phyloP scores from a whole-genome alignment of 2,329 filamentous ascomycete species.

The Aspergillus sp. region DNA sequence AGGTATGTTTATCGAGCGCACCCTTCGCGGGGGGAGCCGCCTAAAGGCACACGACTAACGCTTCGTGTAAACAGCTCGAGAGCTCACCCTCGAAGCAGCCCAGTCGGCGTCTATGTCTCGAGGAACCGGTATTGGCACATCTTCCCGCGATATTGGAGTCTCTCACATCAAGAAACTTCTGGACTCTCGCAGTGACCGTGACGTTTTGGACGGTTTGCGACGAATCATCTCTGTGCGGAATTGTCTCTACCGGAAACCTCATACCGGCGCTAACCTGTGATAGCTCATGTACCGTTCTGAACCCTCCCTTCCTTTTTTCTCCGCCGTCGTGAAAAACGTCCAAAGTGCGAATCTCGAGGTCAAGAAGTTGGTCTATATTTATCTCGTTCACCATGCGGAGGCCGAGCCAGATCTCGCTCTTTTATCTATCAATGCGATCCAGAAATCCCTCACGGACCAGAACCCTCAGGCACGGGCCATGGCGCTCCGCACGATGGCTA shows the following conservation, averaged over 20 bases:
- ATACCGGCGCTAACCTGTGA: conserved; percentile 16
- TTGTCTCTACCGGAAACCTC: not conserved
- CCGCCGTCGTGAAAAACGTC: conserved; percentile 97
- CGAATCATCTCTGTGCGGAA: conserved; percentile 75
- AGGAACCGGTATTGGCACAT: conserved; percentile 54
- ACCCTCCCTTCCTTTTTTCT: conserved; percentile 89
- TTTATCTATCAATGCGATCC: conserved; percentile 97
- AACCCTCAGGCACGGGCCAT: conserved; percentile 90
- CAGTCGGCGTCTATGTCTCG: conserved; percentile 70
- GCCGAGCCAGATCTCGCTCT: conserved; percentile 92
- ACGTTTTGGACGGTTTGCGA: conserved; percentile 87
- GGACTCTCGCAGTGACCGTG: conserved; percentile 88
- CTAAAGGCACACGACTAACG: conserved; percentile 9
- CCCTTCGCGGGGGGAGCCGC: not conserved
- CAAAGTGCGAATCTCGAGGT: conserved; percentile 91
- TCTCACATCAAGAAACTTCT: conserved; percentile 90
- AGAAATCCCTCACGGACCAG: conserved; percentile 91
- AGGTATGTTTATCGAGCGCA: conserved; percentile 55
- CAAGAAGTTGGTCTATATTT: conserved; percentile 98
- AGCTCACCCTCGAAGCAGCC: conserved; percentile 95
- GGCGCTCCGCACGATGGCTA: conserved; percentile 93
- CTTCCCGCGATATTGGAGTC: conserved; percentile 68
- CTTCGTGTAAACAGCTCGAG: conserved; percentile 66
- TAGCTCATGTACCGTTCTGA: conserved; percentile 95
- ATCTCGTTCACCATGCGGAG: conserved; percentile 94